These are phyloP conservation scores for Eimeria zaria DNA, from an alignment of 169 alveolate genomes.

Conservation along the genomic window DNA sequence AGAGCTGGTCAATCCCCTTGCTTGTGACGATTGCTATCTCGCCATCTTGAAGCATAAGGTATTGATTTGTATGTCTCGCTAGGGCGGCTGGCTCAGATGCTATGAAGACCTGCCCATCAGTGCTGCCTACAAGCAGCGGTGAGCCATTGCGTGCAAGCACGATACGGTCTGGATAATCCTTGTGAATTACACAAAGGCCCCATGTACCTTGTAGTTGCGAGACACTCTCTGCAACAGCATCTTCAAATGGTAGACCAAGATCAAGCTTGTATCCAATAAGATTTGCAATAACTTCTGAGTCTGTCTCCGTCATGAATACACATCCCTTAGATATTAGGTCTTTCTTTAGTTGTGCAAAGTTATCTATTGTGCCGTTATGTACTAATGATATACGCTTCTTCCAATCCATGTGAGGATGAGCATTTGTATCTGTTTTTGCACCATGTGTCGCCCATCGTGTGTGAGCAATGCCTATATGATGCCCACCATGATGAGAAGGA, in stretches of 20 bases:
- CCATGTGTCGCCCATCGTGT: constrained; percentile 99
- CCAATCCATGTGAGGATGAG: constrained; percentile 99
- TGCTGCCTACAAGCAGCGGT: constrained; percentile 95
- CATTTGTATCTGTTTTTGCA: constrained; percentile 97
- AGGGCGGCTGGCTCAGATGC: constrained; percentile 98
- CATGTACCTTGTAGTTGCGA: constrained; percentile 97
- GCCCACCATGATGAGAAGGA: constrained; percentile 58
- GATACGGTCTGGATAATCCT: constrained; percentile 93
- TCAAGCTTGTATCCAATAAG: constrained; percentile 95
- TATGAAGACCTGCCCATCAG: constrained; percentile 92
- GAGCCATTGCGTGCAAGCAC: constrained; percentile 97
- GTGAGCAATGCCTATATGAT: constrained; percentile 98
- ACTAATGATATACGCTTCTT: constrained; percentile 95
- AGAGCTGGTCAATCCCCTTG: constrained; percentile 90
- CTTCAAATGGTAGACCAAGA: constrained; percentile 88
- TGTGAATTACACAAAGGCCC: constrained; percentile 97
- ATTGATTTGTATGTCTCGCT: constrained; percentile 95
- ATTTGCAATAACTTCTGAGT: constrained; percentile 98
- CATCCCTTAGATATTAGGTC: constrained; percentile 90
- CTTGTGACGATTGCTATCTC: constrained; percentile 93
- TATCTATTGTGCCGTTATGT: constrained; percentile 98
- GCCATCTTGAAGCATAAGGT: constrained; percentile 94
- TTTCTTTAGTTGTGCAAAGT: constrained; percentile 90
- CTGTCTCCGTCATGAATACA: constrained; percentile 95
- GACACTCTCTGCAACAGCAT: constrained; percentile 94